phyloP scores from a whole-genome alignment of 495 filamentous ascomycete species.

The Penicillium soppii region DNA sequence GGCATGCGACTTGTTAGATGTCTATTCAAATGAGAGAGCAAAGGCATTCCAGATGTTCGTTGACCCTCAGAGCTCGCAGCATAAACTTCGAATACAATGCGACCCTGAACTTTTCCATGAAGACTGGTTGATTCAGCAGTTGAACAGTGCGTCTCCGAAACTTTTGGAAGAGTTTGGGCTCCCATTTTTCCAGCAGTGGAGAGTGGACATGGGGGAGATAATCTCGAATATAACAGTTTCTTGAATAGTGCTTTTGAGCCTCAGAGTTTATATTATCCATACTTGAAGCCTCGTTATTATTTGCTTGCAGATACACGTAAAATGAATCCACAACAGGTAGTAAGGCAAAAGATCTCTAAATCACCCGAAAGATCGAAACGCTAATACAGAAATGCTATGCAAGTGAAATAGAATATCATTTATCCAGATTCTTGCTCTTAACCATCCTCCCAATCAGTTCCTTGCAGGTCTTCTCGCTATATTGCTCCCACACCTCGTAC shows the following conservation, averaged over 20 bases:
- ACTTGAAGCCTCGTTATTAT: no score
- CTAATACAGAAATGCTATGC: neutral
- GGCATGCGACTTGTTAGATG: neutral
- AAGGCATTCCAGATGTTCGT: slow-evolving; percentile 9
- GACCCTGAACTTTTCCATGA: neutral
- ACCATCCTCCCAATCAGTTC: slow-evolving; percentile 80
- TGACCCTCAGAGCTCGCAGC: slow-evolving; percentile 1
- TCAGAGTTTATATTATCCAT: no score
- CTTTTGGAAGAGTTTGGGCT: neutral
- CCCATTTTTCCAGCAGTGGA: neutral
- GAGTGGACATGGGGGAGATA: neutral
- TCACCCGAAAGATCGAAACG: slow-evolving; percentile 1
- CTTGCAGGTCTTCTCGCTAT: slow-evolving; percentile 78
- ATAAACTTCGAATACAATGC: neutral
- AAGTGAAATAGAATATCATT: slow-evolving; percentile 44
- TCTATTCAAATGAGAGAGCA: slow-evolving; percentile 2
- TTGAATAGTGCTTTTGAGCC: no score
- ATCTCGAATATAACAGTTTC: neutral
- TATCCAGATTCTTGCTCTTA: slow-evolving; percentile 78
- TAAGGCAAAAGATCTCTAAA: no score
- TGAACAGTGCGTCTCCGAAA: neutral
- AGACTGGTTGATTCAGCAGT: neutral
- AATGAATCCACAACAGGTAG: no score
- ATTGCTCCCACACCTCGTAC: slow-evolving; percentile 89
- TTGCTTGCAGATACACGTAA: no score